Evolutionary conservation across 202 grass and related monocot species (phyloP).

Genomic region (Setaria viridis): DNA sequence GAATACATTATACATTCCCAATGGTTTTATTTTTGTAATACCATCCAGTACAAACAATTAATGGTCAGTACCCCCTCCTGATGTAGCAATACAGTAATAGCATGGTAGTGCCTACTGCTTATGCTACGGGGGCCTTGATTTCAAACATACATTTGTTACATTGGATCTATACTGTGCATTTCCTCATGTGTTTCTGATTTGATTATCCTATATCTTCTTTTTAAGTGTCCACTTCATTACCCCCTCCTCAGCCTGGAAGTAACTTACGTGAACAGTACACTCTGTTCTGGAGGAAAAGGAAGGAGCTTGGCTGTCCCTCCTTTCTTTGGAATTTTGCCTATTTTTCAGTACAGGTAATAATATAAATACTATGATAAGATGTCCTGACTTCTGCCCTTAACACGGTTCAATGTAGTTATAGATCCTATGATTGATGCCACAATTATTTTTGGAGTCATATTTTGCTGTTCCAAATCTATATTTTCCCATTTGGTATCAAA

Average conservation of each 20-base stretch:
- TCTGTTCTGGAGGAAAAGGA: slow-evolving; percentile 72
- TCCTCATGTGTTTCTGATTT: slow-evolving; percentile 50
- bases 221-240: slow-evolving; percentile 87
- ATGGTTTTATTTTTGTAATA: background rate
- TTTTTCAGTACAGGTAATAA: slow-evolving; percentile 78
- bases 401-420: slow-evolving; percentile 17
- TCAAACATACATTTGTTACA: slow-evolving; percentile 20
- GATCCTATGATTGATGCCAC: slow-evolving; percentile 17
- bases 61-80: slow-evolving; percentile 4
- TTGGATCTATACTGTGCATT: slow-evolving; percentile 43
- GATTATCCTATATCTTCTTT: slow-evolving; percentile 60
- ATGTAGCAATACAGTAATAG: slow-evolving; percentile 8
- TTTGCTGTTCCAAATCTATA: slow-evolving; percentile 16
- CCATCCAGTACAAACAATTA: slow-evolving; percentile 1
- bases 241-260: slow-evolving; percentile 64
- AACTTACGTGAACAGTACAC: slow-evolving; percentile 65
- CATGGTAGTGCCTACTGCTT: slow-evolving; percentile 15
- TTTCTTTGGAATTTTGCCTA: slow-evolving; percentile 87
- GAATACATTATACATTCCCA: slow-evolving; percentile 17
- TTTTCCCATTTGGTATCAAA: background rate
- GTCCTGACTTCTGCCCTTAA: slow-evolving; percentile 5
- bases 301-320: slow-evolving; percentile 83
- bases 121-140: slow-evolving; percentile 23
- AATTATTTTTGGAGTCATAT: slow-evolving; percentile 18
- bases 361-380: slow-evolving; percentile 31